phyloP scores from a whole-genome alignment of 1,139 yeast genomes.

The Blastobotrys indianensis region DNA sequence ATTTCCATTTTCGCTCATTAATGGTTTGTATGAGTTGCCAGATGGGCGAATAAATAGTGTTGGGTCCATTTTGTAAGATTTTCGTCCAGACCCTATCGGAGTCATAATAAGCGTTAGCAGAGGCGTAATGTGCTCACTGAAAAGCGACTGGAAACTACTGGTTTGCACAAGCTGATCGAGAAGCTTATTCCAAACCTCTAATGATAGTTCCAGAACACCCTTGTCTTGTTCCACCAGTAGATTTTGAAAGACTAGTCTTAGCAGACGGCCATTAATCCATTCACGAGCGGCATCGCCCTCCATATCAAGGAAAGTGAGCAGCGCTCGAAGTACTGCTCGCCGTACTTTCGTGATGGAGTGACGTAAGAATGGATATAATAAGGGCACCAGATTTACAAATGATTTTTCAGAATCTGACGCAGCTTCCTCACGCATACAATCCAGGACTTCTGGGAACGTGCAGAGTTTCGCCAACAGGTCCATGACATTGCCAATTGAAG shows the following conservation, averaged over 20 bases:
- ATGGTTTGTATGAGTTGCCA: constrained; percentile 45
- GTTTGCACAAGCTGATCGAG: constrained; percentile 42
- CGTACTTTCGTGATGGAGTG: constrained; percentile 93
- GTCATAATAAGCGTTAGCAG: constrained; percentile 73
- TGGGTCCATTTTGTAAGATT: constrained; percentile 79
- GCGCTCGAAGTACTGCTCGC: constrained; percentile 76
- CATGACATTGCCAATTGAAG: constrained; percentile 95
- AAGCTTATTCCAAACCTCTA: constrained; percentile 54
- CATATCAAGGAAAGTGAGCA: constrained; percentile 67
- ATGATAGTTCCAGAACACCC: constrained; percentile 61
- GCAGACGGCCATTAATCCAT: constrained; percentile 72
- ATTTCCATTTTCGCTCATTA: constrained; percentile 10
- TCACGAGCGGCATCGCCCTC: constrained; percentile 46
- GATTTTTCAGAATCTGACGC: constrained; percentile 44
- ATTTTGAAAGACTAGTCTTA: constrained; percentile 80
- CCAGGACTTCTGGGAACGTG: constrained; percentile 68
- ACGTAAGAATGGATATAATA: constrained; percentile 85
- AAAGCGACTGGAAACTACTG: constrained; percentile 25
- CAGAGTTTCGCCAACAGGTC: constrained; percentile 85
- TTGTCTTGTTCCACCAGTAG: constrained; percentile 80
- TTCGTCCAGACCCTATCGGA: constrained; percentile 90
- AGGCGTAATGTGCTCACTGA: constrained; percentile 48
- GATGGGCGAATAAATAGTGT: constrained; percentile 73
- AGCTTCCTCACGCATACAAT: constrained; percentile 54
- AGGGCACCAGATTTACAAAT: constrained; percentile 77